phyloP scores from a whole-genome alignment of 2,329 filamentous ascomycete species.

The Colletotrichum costaricense region DNA sequence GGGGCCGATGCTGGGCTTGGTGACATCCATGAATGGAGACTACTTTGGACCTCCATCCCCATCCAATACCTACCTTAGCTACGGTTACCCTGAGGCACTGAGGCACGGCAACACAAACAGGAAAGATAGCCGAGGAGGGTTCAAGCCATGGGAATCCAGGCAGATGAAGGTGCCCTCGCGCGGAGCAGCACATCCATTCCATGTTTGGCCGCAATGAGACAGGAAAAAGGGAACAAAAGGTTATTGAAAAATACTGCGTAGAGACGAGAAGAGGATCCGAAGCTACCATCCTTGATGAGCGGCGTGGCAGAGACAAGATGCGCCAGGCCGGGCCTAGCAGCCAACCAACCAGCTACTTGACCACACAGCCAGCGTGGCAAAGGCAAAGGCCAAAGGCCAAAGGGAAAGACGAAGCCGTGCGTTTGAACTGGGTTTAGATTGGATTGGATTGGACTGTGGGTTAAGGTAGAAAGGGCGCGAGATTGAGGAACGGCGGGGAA shows the following conservation, averaged over 20 bases:
- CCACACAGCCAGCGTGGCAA: slow-evolving; percentile 11
- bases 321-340: slow-evolving; percentile 3
- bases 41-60: slow-evolving; percentile 3
- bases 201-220: slow-evolving; percentile 16
- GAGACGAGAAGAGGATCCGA: slow-evolving; percentile 2
- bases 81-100: background rate
- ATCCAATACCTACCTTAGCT: background rate
- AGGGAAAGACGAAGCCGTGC: slow-evolving; percentile 4
- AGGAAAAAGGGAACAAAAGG: slow-evolving; percentile 10
- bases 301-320: slow-evolving; percentile 14
- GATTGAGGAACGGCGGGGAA: slow-evolving; percentile 1
- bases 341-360: background rate
- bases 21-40: slow-evolving; percentile 17
- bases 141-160: slow-evolving; percentile 19
- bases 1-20: slow-evolving; percentile 27
- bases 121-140: slow-evolving; percentile 1
- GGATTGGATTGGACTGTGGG: background rate
- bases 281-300: slow-evolving; percentile 11
- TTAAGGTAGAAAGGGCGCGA: background rate
- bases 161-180: slow-evolving; percentile 18
- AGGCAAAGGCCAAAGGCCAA: slow-evolving; percentile 3
- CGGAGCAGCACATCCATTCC: slow-evolving; percentile 20
- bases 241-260: background rate
- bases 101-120: slow-evolving; percentile 10
- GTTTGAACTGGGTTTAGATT: slow-evolving; percentile 4